Percentiles rank a stretch among this genome's conserved stretches.
Conservation (phyloP, 176 grass and related monocot species). For the Olyra latifolia region DNA sequence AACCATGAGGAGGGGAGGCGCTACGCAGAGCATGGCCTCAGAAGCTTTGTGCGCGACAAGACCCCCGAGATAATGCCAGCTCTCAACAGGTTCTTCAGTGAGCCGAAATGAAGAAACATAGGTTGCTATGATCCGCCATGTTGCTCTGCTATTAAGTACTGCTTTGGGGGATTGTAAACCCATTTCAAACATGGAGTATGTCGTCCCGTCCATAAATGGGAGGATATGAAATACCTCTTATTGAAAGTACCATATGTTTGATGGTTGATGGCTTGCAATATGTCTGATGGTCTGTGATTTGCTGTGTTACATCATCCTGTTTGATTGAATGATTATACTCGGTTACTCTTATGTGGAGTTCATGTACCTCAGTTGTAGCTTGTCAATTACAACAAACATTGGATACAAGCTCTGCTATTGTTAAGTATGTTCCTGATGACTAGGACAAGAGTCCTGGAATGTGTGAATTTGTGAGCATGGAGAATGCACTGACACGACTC, state of each 20-base stretch:
- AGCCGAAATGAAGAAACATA: constrained; percentile 50
- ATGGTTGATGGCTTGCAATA: constrained; percentile 20
- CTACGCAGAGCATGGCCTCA: constrained; percentile 64
- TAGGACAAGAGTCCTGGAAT: neutral
- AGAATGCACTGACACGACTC: neutral
- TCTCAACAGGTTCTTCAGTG: constrained; percentile 77
- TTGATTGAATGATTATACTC: neutral
- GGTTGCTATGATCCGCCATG: neutral
- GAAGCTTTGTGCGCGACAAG: constrained; percentile 60
- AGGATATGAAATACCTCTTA: constrained; percentile 12
- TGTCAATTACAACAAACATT: neutral
- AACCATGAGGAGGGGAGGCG: constrained; percentile 70
- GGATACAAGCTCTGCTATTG: neutral
- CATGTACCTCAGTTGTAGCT: neutral
- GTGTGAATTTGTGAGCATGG: neutral
- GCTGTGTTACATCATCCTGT: neutral
- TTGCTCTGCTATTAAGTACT: constrained; percentile 11
- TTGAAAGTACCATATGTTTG: constrained; percentile 19
- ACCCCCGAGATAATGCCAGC: constrained; percentile 76
- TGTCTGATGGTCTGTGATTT: constrained; percentile 12
- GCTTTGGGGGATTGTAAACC: neutral
- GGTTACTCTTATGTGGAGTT: neutral
- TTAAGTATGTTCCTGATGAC: neutral
- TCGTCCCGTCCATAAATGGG: constrained; percentile 28
- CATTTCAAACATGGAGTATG: constrained; percentile 19